Conservation (phyloP, 768 basidiomycete genomes). For the Cystofilobasidium capitatum region DNA sequence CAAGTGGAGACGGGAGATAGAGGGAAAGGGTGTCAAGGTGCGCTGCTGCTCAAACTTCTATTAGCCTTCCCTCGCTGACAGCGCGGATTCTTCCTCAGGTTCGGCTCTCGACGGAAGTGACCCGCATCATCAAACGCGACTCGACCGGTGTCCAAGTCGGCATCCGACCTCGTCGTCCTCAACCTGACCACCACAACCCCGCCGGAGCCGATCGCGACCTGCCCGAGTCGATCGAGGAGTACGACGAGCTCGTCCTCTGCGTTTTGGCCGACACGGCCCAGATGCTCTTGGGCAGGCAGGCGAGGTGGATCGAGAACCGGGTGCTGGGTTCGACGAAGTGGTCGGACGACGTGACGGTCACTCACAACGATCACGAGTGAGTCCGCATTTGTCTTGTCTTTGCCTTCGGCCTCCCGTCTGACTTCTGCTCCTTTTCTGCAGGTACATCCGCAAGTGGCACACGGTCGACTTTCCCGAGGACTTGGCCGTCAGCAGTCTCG, state of each 20-base stretch:
- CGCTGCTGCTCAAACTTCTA: conserved; percentile 19
- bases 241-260: conserved; percentile 46
- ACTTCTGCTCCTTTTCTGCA: background rate
- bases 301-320: conserved; percentile 41
- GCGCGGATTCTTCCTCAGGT: conserved; percentile 26
- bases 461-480: conserved; percentile 37
- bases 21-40: conserved; percentile 40
- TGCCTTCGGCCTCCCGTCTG: background rate
- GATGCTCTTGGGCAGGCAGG: conserved; percentile 42
- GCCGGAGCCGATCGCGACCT: conserved; percentile 34
- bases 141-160: conserved; percentile 37
- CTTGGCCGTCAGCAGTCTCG: conserved; percentile 34
- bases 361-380: conserved; percentile 40
- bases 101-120: conserved; percentile 40
- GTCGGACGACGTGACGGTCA: conserved; percentile 45
- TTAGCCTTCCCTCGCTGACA: background rate
- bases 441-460: conserved; percentile 41
- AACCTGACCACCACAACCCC: conserved; percentile 40
- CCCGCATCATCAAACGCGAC: conserved; percentile 33
- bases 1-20: conserved; percentile 39
- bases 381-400: conserved; percentile 7
- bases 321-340: conserved; percentile 46
- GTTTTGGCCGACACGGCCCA: conserved; percentile 45
- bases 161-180: conserved; percentile 34
- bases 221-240: conserved; percentile 38